phyloP scores from a whole-genome alignment of 257 asterid genomes.

The Ligustrum vulgare region DNA sequence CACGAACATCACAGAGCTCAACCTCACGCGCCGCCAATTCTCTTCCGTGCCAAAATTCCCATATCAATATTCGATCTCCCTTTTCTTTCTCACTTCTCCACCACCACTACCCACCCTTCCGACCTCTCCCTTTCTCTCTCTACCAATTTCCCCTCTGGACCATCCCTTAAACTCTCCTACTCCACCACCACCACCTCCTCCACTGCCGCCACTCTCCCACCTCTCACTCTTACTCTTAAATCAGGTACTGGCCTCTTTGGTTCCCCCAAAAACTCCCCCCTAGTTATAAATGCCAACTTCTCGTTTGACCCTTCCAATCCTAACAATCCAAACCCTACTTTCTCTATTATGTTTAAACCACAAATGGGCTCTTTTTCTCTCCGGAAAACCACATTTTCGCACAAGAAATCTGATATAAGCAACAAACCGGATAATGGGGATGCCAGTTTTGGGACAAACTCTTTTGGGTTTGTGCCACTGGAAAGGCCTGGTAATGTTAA shows the following conservation, averaged over 20 bases:
- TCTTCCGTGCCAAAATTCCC: constrained; percentile 83
- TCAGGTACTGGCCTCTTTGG: constrained; percentile 89
- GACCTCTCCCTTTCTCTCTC: constrained; percentile 79
- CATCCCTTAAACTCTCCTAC: constrained; percentile 72
- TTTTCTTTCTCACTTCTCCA: constrained; percentile 76
- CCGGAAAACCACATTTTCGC: constrained; percentile 56
- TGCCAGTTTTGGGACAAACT: constrained; percentile 23
- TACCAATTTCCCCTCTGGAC: constrained; percentile 67
- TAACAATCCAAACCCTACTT: constrained; percentile 56
- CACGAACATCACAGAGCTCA: constrained; percentile 26
- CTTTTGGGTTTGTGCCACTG: constrained; percentile 65
- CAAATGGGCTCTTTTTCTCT: constrained; percentile 75
- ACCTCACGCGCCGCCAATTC: constrained; percentile 48
- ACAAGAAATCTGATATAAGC: constrained; percentile 17
- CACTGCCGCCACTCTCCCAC: constrained; percentile 42
- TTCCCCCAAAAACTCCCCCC: constrained; percentile 75
- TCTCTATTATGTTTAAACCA: constrained; percentile 69
- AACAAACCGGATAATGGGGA: constrained; percentile 30
- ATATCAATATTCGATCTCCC: constrained; percentile 71
- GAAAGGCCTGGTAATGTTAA: constrained; percentile 48
- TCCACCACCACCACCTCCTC: constrained; percentile 41
- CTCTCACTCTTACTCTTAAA: constrained; percentile 61
- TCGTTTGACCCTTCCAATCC: constrained; percentile 61
- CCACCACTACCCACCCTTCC: constrained; percentile 81
- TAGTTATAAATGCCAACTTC: constrained; percentile 70